Percentiles rank a stretch among this genome's conserved stretches.
These are phyloP conservation scores for Brettanomyces anomalus DNA, from an alignment of 805 yeast genomes.

Conservation along the genomic window DNA sequence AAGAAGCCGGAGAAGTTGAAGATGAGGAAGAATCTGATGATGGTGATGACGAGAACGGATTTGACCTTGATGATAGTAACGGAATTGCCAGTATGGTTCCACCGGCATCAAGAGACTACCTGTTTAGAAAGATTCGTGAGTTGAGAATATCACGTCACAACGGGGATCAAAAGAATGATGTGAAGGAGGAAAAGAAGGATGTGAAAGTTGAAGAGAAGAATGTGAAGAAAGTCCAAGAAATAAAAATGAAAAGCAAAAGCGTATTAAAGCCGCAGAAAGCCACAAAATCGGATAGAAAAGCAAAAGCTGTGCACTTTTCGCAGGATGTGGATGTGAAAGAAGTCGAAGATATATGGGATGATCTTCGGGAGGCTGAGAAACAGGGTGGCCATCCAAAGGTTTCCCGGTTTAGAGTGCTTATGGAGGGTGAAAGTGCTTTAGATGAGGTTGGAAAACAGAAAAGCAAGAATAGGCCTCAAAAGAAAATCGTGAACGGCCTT, in stretches of 20 bases:
- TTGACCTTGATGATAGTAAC: constrained; percentile 1
- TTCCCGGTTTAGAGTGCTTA: constrained; percentile 13
- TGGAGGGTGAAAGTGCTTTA: neutral
- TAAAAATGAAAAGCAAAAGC: neutral
- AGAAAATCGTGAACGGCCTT: neutral
- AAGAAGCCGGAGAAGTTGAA: constrained; percentile 3
- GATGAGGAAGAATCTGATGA: constrained; percentile 18
- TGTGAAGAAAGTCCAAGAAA: too few species aligned
- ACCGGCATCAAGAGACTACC: neutral
- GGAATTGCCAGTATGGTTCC: constrained; percentile 2
- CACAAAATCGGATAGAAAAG: too few species aligned
- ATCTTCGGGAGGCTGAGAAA: constrained; percentile 25
- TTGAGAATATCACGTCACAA: neutral
- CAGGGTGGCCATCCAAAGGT: constrained; percentile 3
- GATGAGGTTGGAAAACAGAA: neutral
- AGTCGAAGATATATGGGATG: constrained; percentile 47
- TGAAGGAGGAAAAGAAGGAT: neutral
- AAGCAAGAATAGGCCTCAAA: neutral
- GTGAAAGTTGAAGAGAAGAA: too few species aligned
- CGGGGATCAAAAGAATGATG: neutral
- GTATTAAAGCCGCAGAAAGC: neutral
- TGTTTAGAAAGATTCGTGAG: neutral
- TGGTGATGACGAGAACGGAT: constrained; percentile 18
- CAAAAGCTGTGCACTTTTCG: constrained; percentile 39
- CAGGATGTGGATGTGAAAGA: constrained; percentile 47